These are phyloP conservation scores for Terfezia claveryi DNA, from an alignment of 495 filamentous ascomycete species.

Conservation along the genomic window DNA sequence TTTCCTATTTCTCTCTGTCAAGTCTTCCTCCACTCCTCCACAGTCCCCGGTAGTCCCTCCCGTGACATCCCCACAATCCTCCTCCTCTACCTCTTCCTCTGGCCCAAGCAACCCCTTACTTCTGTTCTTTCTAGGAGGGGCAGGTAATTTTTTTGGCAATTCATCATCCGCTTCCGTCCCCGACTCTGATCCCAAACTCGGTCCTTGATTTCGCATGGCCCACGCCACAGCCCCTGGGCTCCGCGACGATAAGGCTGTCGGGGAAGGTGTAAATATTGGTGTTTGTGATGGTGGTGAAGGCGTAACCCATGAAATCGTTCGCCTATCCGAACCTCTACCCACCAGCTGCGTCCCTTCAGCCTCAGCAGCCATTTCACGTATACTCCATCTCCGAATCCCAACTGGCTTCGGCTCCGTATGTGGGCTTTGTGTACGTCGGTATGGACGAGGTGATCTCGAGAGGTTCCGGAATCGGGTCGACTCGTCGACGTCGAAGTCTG, in stretches of 20 bases:
- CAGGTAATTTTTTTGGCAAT: constrained; percentile 14
- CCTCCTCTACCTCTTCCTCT: constrained; percentile 7
- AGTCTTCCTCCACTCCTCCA: background rate
- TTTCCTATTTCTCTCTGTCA: constrained; percentile 5
- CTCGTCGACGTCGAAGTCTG: too few relatives aligned
- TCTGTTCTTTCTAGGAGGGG: constrained; percentile 12
- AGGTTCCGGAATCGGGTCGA: background rate
- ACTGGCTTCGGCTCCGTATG: background rate
- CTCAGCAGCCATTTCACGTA: background rate
- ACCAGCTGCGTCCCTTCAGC: background rate
- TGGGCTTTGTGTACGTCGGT: background rate
- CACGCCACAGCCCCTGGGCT: background rate
- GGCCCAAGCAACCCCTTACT: constrained; percentile 14
- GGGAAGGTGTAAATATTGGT: background rate
- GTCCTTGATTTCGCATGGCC: background rate
- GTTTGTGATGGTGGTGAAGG: background rate
- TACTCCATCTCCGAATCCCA: background rate
- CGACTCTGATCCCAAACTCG: constrained; percentile 10
- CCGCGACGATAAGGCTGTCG: background rate
- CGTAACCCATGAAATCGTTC: background rate
- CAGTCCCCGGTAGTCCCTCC: constrained; percentile 4
- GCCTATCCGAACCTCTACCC: background rate
- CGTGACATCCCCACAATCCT: constrained; percentile 2
- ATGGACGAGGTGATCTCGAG: background rate
- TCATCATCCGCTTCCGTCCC: constrained; percentile 19